Evolutionary conservation across 129 eudicot genomes (phyloP).

Genomic region (Scalesia atractyloides): DNA sequence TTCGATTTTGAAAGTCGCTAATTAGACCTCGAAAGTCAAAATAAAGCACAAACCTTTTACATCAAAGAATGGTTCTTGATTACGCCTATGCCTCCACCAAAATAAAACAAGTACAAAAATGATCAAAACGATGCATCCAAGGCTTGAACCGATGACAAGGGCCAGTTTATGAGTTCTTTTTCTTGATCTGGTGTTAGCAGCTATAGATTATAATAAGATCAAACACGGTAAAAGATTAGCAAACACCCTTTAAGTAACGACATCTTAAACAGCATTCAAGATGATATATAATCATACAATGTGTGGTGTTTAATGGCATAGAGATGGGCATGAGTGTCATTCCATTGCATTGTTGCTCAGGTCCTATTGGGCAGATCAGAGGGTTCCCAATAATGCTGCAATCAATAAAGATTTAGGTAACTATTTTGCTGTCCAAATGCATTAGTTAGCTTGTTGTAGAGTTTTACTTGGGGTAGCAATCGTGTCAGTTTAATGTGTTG

Average conservation of each 20-base stretch:
- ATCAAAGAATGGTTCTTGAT: slow-evolving; percentile 48
- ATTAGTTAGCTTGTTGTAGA: slow-evolving; percentile 3
- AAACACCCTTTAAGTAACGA: slow-evolving; percentile 4
- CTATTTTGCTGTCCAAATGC: slow-evolving; percentile 14
- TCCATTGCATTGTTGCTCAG: slow-evolving; percentile 59
- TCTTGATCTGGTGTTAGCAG: slow-evolving; percentile 37
- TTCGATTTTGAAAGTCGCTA: not conserved
- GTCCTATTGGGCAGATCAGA: slow-evolving; percentile 58
- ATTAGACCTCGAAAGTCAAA: slow-evolving; percentile 23
- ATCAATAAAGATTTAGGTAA: slow-evolving; percentile 9
- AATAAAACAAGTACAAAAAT: slow-evolving; percentile 45
- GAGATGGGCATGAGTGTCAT: slow-evolving; percentile 73
- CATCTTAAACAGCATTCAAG: not conserved
- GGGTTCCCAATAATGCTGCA: slow-evolving; percentile 78
- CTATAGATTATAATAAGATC: slow-evolving; percentile 28
- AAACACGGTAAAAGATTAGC: slow-evolving; percentile 19
- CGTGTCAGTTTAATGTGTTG: too few species aligned
- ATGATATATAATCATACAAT: slow-evolving; percentile 39
- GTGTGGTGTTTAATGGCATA: slow-evolving; percentile 70
- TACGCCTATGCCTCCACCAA: slow-evolving; percentile 53
- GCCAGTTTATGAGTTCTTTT: slow-evolving; percentile 54
- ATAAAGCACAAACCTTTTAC: slow-evolving; percentile 51
- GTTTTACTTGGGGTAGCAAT: too few species aligned
- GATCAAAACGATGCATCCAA: slow-evolving; percentile 52
- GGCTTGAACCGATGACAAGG: slow-evolving; percentile 57